Percentiles rank a stretch among this genome's conserved stretches.
These are phyloP conservation scores for Exidia glandulosa DNA, from an alignment of 768 basidiomycete species.

Conservation along the genomic window DNA sequence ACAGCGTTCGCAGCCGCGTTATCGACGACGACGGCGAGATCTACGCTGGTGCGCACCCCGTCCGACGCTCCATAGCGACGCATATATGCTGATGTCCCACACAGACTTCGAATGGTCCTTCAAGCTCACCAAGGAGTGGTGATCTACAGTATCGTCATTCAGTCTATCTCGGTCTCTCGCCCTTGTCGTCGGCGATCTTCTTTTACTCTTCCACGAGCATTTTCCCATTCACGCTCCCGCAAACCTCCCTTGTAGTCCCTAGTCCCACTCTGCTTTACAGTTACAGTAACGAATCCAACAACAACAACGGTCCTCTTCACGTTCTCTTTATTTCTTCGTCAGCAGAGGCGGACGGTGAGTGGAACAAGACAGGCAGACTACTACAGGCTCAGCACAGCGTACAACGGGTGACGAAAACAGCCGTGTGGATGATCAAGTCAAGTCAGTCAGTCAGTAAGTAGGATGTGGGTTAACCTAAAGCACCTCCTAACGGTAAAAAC, in stretches of 20 bases:
- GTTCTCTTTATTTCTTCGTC: too few species aligned
- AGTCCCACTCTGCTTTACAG: not conserved
- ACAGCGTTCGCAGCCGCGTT: constrained; percentile 70
- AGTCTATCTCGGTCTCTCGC: not conserved
- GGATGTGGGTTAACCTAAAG: too few species aligned
- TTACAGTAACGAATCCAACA: not conserved
- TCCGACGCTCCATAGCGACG: not conserved
- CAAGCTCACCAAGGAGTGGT: constrained; percentile 92
- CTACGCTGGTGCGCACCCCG: constrained; percentile 52
- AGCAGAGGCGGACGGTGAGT: too few species aligned
- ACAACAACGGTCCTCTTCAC: not conserved
- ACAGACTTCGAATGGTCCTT: constrained; percentile 82
- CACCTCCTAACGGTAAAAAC: too few species aligned
- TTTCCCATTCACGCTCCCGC: too few species aligned
- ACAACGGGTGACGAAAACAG: too few species aligned
- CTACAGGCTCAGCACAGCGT: too few species aligned
- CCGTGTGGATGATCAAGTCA: too few species aligned
- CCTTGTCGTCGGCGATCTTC: not conserved
- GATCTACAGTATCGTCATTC: constrained; percentile 9
- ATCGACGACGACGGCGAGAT: constrained; percentile 77
- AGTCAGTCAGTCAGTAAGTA: too few species aligned
- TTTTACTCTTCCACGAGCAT: too few species aligned
- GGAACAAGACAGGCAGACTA: too few species aligned
- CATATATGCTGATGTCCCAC: not conserved
- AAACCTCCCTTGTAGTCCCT: not conserved